phyloP scores from a whole-genome alignment of 208 protist genomes.

The Zelonia costaricensis region DNA sequence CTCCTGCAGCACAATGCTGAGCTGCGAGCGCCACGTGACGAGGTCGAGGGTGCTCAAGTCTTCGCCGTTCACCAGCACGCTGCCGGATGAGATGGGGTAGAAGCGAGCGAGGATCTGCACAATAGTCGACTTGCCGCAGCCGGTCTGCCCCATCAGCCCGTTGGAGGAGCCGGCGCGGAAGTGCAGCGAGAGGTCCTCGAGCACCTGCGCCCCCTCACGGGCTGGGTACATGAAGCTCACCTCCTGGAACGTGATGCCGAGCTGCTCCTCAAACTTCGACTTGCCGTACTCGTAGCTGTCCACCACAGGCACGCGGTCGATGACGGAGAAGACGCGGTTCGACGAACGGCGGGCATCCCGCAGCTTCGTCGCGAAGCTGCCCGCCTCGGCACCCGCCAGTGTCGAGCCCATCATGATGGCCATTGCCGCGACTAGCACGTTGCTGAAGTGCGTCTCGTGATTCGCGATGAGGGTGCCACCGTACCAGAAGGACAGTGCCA shows the following conservation, averaged over 20 bases:
- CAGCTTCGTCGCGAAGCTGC: constrained; percentile 65
- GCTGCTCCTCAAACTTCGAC: constrained; percentile 38
- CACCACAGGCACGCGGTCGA: constrained; percentile 70
- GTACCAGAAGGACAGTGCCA: constrained; percentile 82
- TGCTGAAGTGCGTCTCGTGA: constrained; percentile 68
- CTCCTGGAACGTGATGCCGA: constrained; percentile 44
- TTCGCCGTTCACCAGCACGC: constrained; percentile 46
- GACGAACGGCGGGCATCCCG: constrained; percentile 45
- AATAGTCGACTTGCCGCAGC: constrained; percentile 87
- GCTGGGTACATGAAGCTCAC: constrained; percentile 71
- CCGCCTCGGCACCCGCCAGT: constrained; percentile 57
- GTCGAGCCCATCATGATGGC: constrained; percentile 66
- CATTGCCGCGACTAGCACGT: constrained; percentile 54
- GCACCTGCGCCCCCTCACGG: constrained; percentile 49
- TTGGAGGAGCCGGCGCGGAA: constrained; percentile 53
- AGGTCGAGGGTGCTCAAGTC: constrained; percentile 36
- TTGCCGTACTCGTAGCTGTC: constrained; percentile 50
- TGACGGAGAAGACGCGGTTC: constrained; percentile 67
- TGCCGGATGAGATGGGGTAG: constrained; percentile 44
- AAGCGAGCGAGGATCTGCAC: constrained; percentile 72
- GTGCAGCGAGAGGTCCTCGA: constrained; percentile 36
- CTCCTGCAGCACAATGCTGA: constrained; percentile 84
- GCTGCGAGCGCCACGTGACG: constrained; percentile 54
- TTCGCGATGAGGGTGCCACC: constrained; percentile 67
- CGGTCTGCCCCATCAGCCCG: constrained; percentile 89